Percentiles rank a stretch among this genome's conserved stretches.
These are phyloP conservation scores for Kalanchoe fedtschenkoi DNA, from an alignment of 164 flowering plant genomes.

Conservation along the genomic window DNA sequence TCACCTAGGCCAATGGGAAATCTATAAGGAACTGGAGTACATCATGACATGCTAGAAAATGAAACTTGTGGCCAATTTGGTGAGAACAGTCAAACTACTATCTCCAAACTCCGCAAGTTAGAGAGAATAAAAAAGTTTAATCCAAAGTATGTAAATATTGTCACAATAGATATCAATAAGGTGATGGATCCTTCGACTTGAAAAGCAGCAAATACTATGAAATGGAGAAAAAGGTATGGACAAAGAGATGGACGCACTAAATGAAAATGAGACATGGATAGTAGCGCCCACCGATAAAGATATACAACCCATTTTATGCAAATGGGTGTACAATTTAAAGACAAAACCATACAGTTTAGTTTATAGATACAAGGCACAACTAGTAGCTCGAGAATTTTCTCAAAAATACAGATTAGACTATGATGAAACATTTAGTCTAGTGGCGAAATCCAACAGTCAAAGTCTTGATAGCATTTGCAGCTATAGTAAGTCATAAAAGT, in stretches of 20 bases:
- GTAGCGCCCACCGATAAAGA: constrained; percentile 10
- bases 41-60: background rate
- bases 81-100: no score
- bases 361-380: constrained; percentile 18
- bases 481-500: background rate
- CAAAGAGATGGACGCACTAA: constrained; percentile 15
- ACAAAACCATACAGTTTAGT: constrained; percentile 12
- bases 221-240: constrained; percentile 16
- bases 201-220: constrained; percentile 1
- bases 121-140: constrained; percentile 5
- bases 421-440: constrained; percentile 24
- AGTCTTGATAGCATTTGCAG: constrained; percentile 5
- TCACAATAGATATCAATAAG: background rate
- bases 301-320: constrained; percentile 11
- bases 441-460: constrained; percentile 17
- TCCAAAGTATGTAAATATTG: constrained; percentile 10
- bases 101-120: background rate
- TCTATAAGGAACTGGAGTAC: constrained; percentile 9
- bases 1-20: background rate
- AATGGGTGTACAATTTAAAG: constrained; percentile 24
- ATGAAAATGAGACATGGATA: constrained; percentile 17
- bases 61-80: no score
- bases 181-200: constrained; percentile 7
- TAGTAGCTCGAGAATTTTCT: constrained; percentile 21
- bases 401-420: constrained; percentile 24